These are phyloP conservation scores for Phytophthora tubulina DNA, from an alignment of 352 stramenopile species.

Conservation along the genomic window DNA sequence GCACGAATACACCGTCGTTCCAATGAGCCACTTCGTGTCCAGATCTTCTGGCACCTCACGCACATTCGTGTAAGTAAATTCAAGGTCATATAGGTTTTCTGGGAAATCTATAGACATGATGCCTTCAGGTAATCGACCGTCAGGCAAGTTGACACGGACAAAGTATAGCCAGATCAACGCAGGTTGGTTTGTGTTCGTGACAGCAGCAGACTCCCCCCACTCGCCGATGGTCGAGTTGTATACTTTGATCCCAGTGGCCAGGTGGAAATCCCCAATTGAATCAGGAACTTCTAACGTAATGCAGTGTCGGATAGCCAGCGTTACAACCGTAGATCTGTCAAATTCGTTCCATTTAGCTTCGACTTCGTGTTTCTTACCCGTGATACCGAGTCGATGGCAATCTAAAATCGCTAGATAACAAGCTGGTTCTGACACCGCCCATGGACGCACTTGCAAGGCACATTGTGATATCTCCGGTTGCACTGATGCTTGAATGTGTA, in stretches of 20 bases:
- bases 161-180: constrained; percentile 30
- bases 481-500: constrained; percentile 37
- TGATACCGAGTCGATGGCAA: constrained; percentile 29
- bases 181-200: constrained; percentile 40
- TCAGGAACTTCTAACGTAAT: constrained; percentile 31
- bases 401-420: constrained; percentile 45
- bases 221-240: constrained; percentile 48
- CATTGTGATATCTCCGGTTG: constrained; percentile 25
- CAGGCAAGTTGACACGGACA: constrained; percentile 31
- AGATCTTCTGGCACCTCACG: constrained; percentile 49
- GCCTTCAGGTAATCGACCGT: constrained; percentile 19
- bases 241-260: constrained; percentile 36
- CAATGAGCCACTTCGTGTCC: constrained; percentile 45
- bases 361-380: constrained; percentile 16
- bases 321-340: constrained; percentile 31
- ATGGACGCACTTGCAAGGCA: constrained; percentile 38
- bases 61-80: constrained; percentile 47
- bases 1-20: constrained; percentile 20
- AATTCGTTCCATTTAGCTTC: constrained; percentile 23
- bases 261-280: constrained; percentile 31
- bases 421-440: constrained; percentile 21
- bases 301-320: constrained; percentile 44
- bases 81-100: constrained; percentile 37
- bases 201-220: constrained; percentile 36
- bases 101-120: constrained; percentile 22